These are phyloP conservation scores for Nissolia schottii DNA, from an alignment of 306 rosid genomes.

Conservation along the genomic window DNA sequence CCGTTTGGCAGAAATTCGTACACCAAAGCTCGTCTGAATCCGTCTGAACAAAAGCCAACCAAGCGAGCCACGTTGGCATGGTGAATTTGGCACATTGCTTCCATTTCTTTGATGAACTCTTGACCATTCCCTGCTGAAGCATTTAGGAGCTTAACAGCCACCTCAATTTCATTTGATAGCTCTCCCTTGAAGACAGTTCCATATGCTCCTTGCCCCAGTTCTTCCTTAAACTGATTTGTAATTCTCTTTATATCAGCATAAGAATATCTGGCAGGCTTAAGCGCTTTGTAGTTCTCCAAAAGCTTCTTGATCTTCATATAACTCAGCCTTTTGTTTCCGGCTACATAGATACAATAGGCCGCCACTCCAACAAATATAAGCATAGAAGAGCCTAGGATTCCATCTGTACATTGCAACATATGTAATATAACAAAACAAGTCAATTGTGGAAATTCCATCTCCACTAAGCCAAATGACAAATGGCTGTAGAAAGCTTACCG, in stretches of 20 bases:
- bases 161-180: slow-evolving; percentile 12
- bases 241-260: slow-evolving; percentile 32
- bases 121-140: slow-evolving; percentile 21
- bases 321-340: neutral
- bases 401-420: neutral
- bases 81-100: slow-evolving; percentile 33
- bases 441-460: neutral
- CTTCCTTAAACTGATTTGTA: slow-evolving; percentile 29
- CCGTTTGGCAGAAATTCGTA: slow-evolving; percentile 30
- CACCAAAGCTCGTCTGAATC: slow-evolving; percentile 21
- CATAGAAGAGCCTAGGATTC: slow-evolving; percentile 8
- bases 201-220: slow-evolving; percentile 25
- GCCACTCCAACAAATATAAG: neutral
- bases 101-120: slow-evolving; percentile 44
- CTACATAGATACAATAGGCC: neutral
- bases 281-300: slow-evolving; percentile 26
- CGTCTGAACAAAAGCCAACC: slow-evolving; percentile 37
- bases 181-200: slow-evolving; percentile 29
- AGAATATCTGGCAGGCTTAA: slow-evolving; percentile 26
- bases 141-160: slow-evolving; percentile 30
- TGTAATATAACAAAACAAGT: neutral
- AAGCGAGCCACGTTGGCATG: slow-evolving; percentile 32
- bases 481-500: slow-evolving; percentile 14
- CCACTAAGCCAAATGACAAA: neutral
- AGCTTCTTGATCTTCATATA: slow-evolving; percentile 17